phyloP scores from a whole-genome alignment of 2,329 filamentous ascomycete genomes.

The Hypoxylon sp. region DNA sequence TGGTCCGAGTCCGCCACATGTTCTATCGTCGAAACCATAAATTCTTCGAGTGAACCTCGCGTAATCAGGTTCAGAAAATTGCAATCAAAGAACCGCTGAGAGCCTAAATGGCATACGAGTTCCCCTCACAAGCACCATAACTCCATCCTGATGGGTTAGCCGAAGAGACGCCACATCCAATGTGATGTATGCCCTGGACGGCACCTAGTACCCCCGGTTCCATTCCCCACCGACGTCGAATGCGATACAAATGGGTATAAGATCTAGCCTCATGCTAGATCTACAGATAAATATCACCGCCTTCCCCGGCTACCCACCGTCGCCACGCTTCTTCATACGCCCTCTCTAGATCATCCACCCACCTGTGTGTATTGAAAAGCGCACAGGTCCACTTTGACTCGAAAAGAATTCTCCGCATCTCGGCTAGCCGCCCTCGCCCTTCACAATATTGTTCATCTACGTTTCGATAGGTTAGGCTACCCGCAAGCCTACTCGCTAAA shows the following conservation, averaged over 20 bases:
- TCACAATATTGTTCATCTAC: slow-evolving; percentile 62
- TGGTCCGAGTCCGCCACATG: slow-evolving; percentile 54
- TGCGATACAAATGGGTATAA: slow-evolving; percentile 7
- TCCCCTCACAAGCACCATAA: slow-evolving; percentile 22
- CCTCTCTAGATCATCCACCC: slow-evolving; percentile 89
- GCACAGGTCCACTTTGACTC: slow-evolving; percentile 86
- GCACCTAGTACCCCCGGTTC: slow-evolving; percentile 17
- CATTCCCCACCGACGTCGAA: slow-evolving; percentile 7
- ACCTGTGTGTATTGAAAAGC: slow-evolving; percentile 90
- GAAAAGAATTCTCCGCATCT: slow-evolving; percentile 86
- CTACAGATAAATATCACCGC: slow-evolving; percentile 90
- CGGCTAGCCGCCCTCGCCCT: slow-evolving; percentile 77
- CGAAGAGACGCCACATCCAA: slow-evolving; percentile 9
- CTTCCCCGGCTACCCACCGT: slow-evolving; percentile 85
- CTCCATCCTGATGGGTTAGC: slow-evolving; percentile 20
- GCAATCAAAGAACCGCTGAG: slow-evolving; percentile 14
- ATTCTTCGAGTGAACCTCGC: slow-evolving; percentile 31
- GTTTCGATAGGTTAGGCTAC: slow-evolving; percentile 70
- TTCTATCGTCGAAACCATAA: slow-evolving; percentile 47
- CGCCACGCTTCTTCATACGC: slow-evolving; percentile 92
- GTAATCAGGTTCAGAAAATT: slow-evolving; percentile 24
- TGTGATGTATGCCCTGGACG: slow-evolving; percentile 1
- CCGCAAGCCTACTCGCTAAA: slow-evolving; percentile 76
- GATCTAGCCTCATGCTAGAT: slow-evolving; percentile 3
- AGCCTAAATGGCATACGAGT: slow-evolving; percentile 1